These are phyloP conservation scores for Cercophora samala DNA, from an alignment of 495 filamentous ascomycete genomes.

Conservation along the genomic window DNA sequence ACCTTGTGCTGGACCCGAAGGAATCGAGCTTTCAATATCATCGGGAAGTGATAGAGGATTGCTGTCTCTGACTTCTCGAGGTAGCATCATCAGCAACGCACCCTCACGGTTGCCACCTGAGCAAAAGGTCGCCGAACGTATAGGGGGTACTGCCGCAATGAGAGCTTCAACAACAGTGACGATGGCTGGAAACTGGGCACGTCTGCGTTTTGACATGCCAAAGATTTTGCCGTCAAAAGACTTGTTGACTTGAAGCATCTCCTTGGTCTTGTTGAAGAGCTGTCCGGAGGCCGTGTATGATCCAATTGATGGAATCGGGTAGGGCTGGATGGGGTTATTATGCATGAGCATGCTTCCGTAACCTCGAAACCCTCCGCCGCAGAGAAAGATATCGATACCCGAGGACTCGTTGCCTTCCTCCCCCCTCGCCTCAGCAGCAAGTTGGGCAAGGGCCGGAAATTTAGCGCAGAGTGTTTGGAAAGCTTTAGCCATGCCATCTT, in stretches of 20 bases:
- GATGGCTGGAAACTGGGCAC: constrained; percentile 79
- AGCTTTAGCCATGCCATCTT: constrained; percentile 56
- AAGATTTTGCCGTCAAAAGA: constrained; percentile 61
- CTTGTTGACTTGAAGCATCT: constrained; percentile 55
- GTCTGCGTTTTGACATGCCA: constrained; percentile 77
- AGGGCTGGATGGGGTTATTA: constrained; percentile 62
- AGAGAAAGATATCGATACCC: constrained; percentile 76
- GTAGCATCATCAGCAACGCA: constrained; percentile 65
- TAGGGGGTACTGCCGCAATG: constrained; percentile 62
- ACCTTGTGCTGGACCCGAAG: constrained; percentile 21
- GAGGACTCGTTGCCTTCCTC: constrained; percentile 33
- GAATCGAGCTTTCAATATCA: neutral
- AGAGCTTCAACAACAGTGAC: constrained; percentile 72
- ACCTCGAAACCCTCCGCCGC: constrained; percentile 85
- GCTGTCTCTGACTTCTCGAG: constrained; percentile 53
- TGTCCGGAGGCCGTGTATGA: constrained; percentile 64
- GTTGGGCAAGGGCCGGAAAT: constrained; percentile 46
- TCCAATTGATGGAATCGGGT: constrained; percentile 83
- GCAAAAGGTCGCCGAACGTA: constrained; percentile 75
- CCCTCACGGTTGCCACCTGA: constrained; percentile 85
- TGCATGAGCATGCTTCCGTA: constrained; percentile 84
- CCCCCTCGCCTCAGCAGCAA: constrained; percentile 50
- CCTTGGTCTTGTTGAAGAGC: constrained; percentile 59
- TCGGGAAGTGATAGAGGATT: constrained; percentile 57
- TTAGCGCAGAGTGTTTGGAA: constrained; percentile 58